A percentile compares a stretch with the other conserved stretches of the same genome.
Evolutionary conservation across 345 rosid genomes (phyloP).

Genomic region (Euphorbia pulcherrima): DNA sequence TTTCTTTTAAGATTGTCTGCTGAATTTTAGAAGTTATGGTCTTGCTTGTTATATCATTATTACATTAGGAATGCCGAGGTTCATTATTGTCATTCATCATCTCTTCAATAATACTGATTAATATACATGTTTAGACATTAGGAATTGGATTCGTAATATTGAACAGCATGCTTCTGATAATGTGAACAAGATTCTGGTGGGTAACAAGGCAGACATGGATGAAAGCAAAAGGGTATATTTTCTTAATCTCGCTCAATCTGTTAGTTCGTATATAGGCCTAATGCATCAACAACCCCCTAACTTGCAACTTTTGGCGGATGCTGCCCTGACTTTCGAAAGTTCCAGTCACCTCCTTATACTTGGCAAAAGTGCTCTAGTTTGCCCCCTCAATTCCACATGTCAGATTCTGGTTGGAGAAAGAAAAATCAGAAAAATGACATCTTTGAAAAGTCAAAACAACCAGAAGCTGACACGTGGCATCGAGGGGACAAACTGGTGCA

Average conservation of each 20-base stretch:
- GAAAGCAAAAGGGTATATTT: slow-evolving; percentile 57
- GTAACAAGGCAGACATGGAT: slow-evolving; percentile 69
- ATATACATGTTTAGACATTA: slow-evolving; percentile 30
- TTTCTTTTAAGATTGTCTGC: background rate
- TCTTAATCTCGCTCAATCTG: slow-evolving; percentile 11
- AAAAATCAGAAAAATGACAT: no score
- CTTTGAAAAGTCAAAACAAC: no score
- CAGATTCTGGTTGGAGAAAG: no score
- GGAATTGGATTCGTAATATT: slow-evolving; percentile 67
- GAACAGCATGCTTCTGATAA: slow-evolving; percentile 63
- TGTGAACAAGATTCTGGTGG: slow-evolving; percentile 60
- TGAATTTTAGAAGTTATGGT: background rate
- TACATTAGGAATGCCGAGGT: background rate
- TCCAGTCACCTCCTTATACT: no score
- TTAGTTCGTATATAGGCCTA: background rate
- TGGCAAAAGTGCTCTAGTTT: no score
- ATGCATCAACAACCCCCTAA: no score
- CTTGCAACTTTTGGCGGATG: no score
- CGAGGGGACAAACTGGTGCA: no score
- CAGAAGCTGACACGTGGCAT: no score
- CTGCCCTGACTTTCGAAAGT: no score
- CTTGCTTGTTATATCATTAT: background rate
- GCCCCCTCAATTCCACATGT: no score
- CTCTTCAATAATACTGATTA: background rate
- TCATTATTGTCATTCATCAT: background rate